Conservation (phyloP, 345 rosid genomes). For the Eutrema heterophyllum region DNA sequence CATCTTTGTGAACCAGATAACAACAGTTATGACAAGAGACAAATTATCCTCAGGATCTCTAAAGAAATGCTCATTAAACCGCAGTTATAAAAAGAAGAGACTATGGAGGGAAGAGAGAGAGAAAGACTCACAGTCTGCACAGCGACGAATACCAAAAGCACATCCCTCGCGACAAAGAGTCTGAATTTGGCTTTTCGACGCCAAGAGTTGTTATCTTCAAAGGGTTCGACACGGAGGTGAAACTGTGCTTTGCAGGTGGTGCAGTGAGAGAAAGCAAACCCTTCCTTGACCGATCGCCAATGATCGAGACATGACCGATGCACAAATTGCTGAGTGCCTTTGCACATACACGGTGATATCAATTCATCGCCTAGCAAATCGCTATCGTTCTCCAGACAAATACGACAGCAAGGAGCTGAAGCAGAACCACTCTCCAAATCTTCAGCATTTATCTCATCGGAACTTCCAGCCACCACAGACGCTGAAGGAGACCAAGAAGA, state of each 20-base stretch:
- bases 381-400: slow-evolving; percentile 85
- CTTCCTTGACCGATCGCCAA: slow-evolving; percentile 94
- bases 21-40: background rate
- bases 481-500: slow-evolving; percentile 25
- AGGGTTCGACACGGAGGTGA: slow-evolving; percentile 63
- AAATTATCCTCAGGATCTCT: background rate
- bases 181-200: slow-evolving; percentile 76
- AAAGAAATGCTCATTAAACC: background rate
- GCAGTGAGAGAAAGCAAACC: slow-evolving; percentile 95
- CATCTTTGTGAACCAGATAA: background rate
- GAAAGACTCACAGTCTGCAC: slow-evolving; percentile 64
- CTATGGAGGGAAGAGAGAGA: background rate
- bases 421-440: slow-evolving; percentile 61
- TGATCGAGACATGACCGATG: slow-evolving; percentile 86
- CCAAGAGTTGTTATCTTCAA: slow-evolving; percentile 86
- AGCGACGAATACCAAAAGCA: slow-evolving; percentile 78
- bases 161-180: slow-evolving; percentile 93
- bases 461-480: slow-evolving; percentile 19
- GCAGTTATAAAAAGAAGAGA: background rate
- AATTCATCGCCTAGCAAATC: slow-evolving; percentile 77
- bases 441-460: slow-evolving; percentile 53
- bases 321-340: slow-evolving; percentile 90
- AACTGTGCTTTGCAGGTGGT: slow-evolving; percentile 85
- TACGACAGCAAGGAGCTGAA: slow-evolving; percentile 75
- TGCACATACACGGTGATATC: slow-evolving; percentile 98